Percentiles rank a stretch among this genome's conserved stretches.
Conservation (phyloP, 345 rosid genomes). For the Melaleuca quinquenervia region DNA sequence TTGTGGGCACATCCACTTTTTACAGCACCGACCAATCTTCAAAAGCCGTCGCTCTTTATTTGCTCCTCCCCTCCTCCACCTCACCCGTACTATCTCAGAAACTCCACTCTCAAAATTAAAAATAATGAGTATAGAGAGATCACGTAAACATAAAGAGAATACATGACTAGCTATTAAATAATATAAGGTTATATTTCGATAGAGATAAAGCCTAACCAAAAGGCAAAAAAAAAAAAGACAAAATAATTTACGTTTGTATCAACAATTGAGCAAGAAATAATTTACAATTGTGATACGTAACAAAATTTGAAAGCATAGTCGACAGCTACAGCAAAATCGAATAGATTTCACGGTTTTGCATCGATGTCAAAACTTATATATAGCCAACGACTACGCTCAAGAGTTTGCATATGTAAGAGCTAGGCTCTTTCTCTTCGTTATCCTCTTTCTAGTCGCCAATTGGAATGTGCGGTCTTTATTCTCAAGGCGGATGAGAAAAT, state of each 20-base stretch:
- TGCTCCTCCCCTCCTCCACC: too few relatives aligned
- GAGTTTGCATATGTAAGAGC: neutral
- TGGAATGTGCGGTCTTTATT: neutral
- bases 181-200: neutral
- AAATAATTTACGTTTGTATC: too few relatives aligned
- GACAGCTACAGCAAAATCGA: neutral
- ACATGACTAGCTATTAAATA: too few relatives aligned
- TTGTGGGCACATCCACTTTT: too few relatives aligned
- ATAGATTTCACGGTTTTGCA: too few relatives aligned
- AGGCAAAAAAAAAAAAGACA: too few relatives aligned
- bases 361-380: neutral
- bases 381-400: neutral
- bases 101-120: too few relatives aligned
- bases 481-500: neutral
- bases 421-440: neutral
- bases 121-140: too few relatives aligned
- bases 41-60: too few relatives aligned
- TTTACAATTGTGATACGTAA: neutral
- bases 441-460: neutral
- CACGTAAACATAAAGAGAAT: too few relatives aligned
- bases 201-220: neutral
- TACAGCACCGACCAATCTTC: too few relatives aligned
- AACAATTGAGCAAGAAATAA: neutral
- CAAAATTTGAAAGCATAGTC: neutral
- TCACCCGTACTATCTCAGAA: too few relatives aligned